phyloP scores from a whole-genome alignment of 106 monocot species.

The Amphibolis antarctica region DNA sequence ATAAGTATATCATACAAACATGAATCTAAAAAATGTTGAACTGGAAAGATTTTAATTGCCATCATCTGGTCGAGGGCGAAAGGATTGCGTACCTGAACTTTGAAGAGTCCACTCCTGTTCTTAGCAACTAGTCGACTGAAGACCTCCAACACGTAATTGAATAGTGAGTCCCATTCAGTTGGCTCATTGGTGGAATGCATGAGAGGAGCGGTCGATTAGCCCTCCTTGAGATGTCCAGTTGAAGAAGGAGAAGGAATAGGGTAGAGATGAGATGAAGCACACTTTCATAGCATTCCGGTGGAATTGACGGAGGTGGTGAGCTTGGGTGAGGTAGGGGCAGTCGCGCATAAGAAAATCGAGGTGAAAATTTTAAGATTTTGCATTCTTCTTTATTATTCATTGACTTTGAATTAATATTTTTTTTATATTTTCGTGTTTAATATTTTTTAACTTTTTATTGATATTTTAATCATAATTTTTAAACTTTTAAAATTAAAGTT shows the following conservation, averaged over 20 bases:
- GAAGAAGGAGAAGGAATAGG: not conserved
- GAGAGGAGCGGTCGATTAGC: not conserved
- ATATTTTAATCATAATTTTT: too few relatives aligned
- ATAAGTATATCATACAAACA: too few relatives aligned
- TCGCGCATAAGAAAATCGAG: too few relatives aligned
- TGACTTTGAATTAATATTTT: too few relatives aligned
- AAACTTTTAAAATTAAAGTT: too few relatives aligned
- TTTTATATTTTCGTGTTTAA: too few relatives aligned
- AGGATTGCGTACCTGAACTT: slow-evolving; percentile 1
- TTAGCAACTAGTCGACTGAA: not conserved
- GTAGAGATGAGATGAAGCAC: not conserved
- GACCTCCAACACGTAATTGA: slow-evolving; percentile 4
- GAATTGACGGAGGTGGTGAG: too few relatives aligned
- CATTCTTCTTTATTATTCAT: too few relatives aligned
- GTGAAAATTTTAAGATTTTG: too few relatives aligned
- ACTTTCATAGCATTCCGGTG: not conserved
- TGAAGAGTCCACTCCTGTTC: not conserved
- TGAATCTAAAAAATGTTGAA: not conserved
- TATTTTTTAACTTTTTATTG: too few relatives aligned
- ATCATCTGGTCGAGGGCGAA: not conserved
- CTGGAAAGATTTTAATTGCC: not conserved
- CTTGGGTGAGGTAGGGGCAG: too few relatives aligned
- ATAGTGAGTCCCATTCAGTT: not conserved
- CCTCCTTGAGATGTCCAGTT: too few relatives aligned
- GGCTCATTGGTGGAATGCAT: not conserved